Base-by-base conservation (phyloP, 2,329 filamentous ascomycete genomes). In the Aschersonia sp. region DNA sequence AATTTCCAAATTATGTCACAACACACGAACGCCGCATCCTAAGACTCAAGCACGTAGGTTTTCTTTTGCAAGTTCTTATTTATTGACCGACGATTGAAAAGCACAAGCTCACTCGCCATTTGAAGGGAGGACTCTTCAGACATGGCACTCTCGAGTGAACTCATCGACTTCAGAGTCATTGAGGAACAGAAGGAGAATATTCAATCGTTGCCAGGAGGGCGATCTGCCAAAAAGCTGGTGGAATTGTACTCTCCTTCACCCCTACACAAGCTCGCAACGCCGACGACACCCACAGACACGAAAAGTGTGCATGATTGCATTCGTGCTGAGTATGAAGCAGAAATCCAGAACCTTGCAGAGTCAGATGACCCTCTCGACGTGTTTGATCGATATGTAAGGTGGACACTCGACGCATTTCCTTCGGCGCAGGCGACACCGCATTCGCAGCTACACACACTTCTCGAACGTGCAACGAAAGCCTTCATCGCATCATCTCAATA, bases 111-210 rank as follows among this genome's bases (percentile, higher is more conserved):
- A 38, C 12, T 38, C 35, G 7, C 2, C 7, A 20, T 20, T 20
- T 20, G 20, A 20, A 20, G 20, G 20, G 20, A 20, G 20, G 20
- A 20, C 20, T 20, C 20, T 20, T 38, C 12, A 12, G 12, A 38
- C 7, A 79, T 80, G 69, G 68, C 70, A 53, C 55, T 57, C 40
- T 64, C 68, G 51, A 65, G 67, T 51, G 77, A 82, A 55, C 65
- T 79, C 40, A 78, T 83, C 61, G 70, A 80, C 68, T 97, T 98
- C 69, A 85, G 94, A 58, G 78, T 96, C 53, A 96, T 98, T 67
- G 92, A 98, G 69, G 80, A 78, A 44, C 89, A 96, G 58, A 98
- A 98, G 68, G 92, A 98, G 69, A 98, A 98, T 66, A 96, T 98
- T 49, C 89, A 96, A 65, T 82, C 89, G 29, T 75, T 98, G 9